phyloP scores from a whole-genome alignment of 2,329 filamentous ascomycete species.

The Aureobasidium sp. region DNA sequence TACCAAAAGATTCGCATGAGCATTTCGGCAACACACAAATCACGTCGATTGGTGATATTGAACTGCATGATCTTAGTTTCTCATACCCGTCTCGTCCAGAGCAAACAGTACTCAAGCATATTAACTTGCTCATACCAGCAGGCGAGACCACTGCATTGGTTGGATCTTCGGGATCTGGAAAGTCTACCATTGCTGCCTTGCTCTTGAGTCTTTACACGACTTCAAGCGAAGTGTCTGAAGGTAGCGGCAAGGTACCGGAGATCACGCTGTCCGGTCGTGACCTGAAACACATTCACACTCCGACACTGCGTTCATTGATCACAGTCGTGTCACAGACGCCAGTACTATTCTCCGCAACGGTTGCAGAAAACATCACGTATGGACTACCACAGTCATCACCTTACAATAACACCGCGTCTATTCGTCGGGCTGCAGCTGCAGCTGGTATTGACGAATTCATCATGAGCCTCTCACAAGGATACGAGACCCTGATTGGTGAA shows the following conservation, averaged over 20 bases:
- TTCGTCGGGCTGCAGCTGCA: constrained; percentile 41
- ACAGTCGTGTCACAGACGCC: constrained; percentile 64
- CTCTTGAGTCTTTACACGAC: constrained; percentile 60
- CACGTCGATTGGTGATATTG: constrained; percentile 42
- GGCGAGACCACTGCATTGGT: constrained; percentile 69
- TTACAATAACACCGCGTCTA: constrained; percentile 34
- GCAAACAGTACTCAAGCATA: constrained; percentile 47
- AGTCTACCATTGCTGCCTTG: constrained; percentile 72
- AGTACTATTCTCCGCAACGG: constrained; percentile 66
- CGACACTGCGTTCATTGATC: constrained; percentile 51
- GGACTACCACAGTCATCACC: constrained; percentile 53
- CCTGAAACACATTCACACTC: constrained; percentile 50
- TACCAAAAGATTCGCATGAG: constrained; percentile 54
- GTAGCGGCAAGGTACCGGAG: constrained; percentile 46
- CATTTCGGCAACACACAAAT: constrained; percentile 39
- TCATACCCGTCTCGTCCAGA: constrained; percentile 55
- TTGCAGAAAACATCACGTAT: constrained; percentile 76
- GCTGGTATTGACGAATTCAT: constrained; percentile 74
- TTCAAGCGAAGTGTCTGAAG: constrained; percentile 47
- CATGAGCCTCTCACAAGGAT: constrained; percentile 58
- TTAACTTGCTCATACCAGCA: constrained; percentile 55
- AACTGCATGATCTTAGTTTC: constrained; percentile 59
- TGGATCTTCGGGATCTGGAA: constrained; percentile 79
- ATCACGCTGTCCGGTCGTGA: constrained; percentile 53
- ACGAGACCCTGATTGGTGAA: constrained; percentile 66